phyloP scores from a whole-genome alignment of 2,329 filamentous ascomycete genomes.

The Escovopsis weberi region DNA sequence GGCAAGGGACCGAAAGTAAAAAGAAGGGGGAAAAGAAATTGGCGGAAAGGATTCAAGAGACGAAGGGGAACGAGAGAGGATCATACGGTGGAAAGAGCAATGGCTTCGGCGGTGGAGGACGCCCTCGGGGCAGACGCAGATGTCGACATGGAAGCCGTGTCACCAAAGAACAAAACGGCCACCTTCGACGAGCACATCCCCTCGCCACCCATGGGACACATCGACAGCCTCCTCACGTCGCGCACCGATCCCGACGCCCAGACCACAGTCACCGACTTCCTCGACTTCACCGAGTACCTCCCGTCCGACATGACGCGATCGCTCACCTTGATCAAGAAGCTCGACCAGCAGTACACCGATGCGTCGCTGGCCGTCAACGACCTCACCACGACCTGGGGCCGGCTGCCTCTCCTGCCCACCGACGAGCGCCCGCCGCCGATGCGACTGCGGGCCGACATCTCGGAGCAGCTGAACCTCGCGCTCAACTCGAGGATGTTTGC shows the following conservation, averaged over 20 bases:
- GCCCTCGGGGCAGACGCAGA: conserved; percentile 6
- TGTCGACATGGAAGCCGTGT: conserved; percentile 13
- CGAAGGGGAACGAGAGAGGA: background rate
- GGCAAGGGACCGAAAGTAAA: no score
- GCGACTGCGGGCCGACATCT: conserved; percentile 44
- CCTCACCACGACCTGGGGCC: conserved; percentile 41
- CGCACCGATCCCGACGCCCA: conserved; percentile 52
- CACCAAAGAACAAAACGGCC: conserved; percentile 14
- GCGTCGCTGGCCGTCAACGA: conserved; percentile 41
- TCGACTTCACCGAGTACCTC: conserved; percentile 56
- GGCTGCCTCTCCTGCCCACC: conserved; percentile 33
- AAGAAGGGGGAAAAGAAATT: no score
- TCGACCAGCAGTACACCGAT: conserved; percentile 43
- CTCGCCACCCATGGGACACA: conserved; percentile 16
- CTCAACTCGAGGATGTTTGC: conserved; percentile 42
- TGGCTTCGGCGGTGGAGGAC: conserved; percentile 8
- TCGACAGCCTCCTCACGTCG: conserved; percentile 30
- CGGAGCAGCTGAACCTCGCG: conserved; percentile 38
- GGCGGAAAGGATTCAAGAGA: background rate
- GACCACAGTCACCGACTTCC: conserved; percentile 54
- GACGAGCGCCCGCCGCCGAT: conserved; percentile 33
- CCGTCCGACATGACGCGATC: conserved; percentile 53
- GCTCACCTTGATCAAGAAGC: conserved; percentile 48
- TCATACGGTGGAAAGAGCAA: conserved; percentile 10
- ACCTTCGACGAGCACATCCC: conserved; percentile 14